These are phyloP conservation scores for Cornus florida DNA, from an alignment of 148 eudicot genomes.

Conservation along the genomic window DNA sequence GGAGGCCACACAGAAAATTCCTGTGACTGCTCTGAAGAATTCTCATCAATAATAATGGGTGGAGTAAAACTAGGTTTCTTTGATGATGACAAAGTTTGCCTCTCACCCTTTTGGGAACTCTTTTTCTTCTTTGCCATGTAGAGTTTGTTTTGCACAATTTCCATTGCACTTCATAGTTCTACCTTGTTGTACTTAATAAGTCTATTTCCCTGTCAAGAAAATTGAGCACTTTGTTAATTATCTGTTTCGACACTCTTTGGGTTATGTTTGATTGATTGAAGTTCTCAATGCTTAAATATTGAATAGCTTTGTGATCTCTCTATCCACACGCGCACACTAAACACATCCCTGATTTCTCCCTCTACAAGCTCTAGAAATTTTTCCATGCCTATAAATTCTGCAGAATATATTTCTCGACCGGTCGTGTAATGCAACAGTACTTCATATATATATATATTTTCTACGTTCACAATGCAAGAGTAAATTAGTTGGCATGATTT, in stretches of 20 bases:
- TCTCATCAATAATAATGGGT: conserved; percentile 30
- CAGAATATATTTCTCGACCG: too few species aligned
- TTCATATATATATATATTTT: too few species aligned
- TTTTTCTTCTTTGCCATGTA: background rate
- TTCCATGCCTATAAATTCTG: background rate
- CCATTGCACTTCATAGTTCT: background rate
- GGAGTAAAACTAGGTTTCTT: conserved; percentile 9
- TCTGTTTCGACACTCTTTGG: background rate
- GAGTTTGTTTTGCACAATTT: background rate
- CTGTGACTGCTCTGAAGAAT: conserved; percentile 22
- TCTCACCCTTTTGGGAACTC: background rate
- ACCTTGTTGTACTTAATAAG: too few species aligned
- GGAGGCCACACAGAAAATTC: conserved; percentile 78
- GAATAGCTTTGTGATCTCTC: background rate
- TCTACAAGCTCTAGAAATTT: background rate
- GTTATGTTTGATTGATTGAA: too few species aligned
- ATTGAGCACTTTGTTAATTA: too few species aligned
- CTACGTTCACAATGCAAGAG: too few species aligned
- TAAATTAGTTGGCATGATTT: too few species aligned
- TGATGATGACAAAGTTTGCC: background rate
- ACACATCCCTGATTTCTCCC: background rate
- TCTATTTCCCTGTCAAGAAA: background rate
- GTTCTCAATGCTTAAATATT: too few species aligned
- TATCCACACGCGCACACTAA: background rate
- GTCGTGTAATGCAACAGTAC: background rate